Evolutionary conservation across 208 protist genomes (phyloP).

Genomic region (Plasmodiophora brassicae): DNA sequence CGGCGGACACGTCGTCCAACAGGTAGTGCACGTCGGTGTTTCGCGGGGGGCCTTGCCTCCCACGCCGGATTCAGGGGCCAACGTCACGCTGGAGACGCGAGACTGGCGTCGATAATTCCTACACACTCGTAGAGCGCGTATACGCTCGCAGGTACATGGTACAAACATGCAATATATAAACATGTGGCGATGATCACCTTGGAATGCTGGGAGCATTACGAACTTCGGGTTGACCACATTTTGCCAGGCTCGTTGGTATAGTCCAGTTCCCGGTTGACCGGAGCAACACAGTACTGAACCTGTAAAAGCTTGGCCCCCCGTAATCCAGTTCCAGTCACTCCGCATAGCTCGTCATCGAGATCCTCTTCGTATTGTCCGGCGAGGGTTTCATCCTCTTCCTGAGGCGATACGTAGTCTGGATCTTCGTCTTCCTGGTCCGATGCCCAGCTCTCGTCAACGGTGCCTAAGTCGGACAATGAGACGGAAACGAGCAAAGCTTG

Average conservation of each 20-base stretch:
- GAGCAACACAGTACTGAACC: neutral
- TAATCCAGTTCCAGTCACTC: neutral
- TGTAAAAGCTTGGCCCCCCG: neutral
- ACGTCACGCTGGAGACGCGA: no score
- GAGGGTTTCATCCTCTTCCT: constrained; percentile 11
- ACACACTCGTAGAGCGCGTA: no score
- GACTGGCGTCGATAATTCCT: no score
- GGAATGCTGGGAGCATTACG: no score
- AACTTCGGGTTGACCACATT: no score
- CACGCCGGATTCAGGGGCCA: no score
- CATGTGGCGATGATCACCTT: no score
- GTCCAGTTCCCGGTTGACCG: neutral
- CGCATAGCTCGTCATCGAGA: neutral
- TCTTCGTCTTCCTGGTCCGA: constrained; percentile 32
- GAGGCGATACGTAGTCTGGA: neutral
- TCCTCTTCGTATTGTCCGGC: constrained; percentile 3
- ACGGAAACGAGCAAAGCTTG: neutral
- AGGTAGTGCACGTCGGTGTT: no score
- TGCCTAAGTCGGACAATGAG: neutral
- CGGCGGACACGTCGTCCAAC: no score
- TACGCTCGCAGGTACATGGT: no score
- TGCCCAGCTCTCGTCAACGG: neutral
- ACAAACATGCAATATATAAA: no score
- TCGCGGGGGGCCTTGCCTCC: no score
- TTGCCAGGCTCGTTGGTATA: neutral